A percentile compares a stretch with the other conserved stretches of the same genome.
Evolutionary conservation across 176 grass and related monocot species (phyloP).

Genomic region (Carex myosuroides): DNA sequence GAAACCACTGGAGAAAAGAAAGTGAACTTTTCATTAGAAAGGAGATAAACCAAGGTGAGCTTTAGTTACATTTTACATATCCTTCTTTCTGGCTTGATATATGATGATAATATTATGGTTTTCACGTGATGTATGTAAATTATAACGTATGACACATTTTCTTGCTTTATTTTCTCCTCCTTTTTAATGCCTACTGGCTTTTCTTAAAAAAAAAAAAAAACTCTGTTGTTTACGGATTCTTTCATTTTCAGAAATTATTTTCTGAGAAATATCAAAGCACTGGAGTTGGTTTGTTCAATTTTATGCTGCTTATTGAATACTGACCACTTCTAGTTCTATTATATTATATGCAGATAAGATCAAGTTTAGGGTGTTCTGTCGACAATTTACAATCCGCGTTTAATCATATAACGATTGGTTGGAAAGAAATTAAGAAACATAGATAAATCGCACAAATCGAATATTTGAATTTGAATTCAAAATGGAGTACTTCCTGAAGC

Average conservation of each 20-base stretch:
- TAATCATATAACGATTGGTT: background rate
- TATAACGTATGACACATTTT: background rate
- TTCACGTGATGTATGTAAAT: background rate
- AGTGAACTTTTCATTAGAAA: slow-evolving; percentile 9
- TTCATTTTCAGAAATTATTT: background rate
- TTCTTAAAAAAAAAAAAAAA: too few relatives aligned
- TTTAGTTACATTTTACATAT: background rate
- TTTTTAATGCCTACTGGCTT: background rate
- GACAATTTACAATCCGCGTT: background rate
- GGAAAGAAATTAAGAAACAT: background rate
- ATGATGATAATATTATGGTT: background rate
- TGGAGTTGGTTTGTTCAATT: background rate
- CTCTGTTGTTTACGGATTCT: background rate
- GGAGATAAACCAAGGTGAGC: slow-evolving; percentile 8
- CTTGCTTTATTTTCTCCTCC: background rate
- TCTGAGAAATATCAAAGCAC: background rate
- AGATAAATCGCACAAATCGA: background rate
- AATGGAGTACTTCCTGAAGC: slow-evolving; percentile 37
- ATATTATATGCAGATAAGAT: background rate
- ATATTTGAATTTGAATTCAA: slow-evolving; percentile 11
- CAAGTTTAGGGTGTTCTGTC: background rate
- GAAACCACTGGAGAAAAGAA: slow-evolving; percentile 12
- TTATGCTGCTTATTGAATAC: background rate
- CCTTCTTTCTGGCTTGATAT: background rate
- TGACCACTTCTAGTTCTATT: background rate